A percentile compares a stretch with the other conserved stretches of the same genome.
These are phyloP conservation scores for Huntiella savannae DNA, from an alignment of 2,329 filamentous ascomycete species.

Conservation along the genomic window DNA sequence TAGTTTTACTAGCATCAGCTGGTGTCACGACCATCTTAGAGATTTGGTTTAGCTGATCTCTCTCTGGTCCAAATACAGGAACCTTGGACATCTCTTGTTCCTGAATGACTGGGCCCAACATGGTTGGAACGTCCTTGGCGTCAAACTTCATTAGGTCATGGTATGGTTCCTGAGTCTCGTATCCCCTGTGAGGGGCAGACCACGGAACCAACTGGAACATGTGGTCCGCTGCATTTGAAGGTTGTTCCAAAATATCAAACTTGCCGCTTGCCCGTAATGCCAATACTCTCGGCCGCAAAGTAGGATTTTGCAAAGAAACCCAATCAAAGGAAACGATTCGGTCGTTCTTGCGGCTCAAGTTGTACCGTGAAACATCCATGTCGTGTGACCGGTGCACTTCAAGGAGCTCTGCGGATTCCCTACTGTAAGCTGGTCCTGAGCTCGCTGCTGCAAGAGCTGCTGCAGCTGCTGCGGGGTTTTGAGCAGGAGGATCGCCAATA, in stretches of 20 bases:
- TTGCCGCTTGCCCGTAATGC: constrained; percentile 40
- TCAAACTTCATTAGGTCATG: constrained; percentile 41
- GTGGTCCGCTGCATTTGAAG: constrained; percentile 37
- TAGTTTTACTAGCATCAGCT: background rate
- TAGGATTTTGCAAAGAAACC: constrained; percentile 38
- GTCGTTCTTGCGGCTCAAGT: constrained; percentile 32
- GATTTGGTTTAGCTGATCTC: constrained; percentile 23
- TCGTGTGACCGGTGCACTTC: constrained; percentile 41
- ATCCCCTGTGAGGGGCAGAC: constrained; percentile 37
- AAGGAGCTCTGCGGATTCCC: constrained; percentile 31
- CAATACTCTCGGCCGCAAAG: constrained; percentile 36
- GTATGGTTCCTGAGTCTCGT: constrained; percentile 33
- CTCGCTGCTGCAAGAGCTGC: background rate
- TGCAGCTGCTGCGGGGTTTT: background rate
- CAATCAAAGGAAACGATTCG: constrained; percentile 51
- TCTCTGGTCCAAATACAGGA: constrained; percentile 37
- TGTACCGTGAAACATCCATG: constrained; percentile 39
- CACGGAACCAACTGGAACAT: constrained; percentile 42
- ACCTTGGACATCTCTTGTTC: constrained; percentile 34
- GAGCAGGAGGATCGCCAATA: constrained; percentile 6
- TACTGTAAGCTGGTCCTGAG: background rate
- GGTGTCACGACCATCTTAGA: constrained; percentile 22
- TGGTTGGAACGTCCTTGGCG: constrained; percentile 28
- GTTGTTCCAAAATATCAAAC: constrained; percentile 43
- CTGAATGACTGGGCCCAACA: constrained; percentile 34